Conservation (phyloP, 176 grass and related monocot species). For the barley (Hordeum vulgare) region DNA sequence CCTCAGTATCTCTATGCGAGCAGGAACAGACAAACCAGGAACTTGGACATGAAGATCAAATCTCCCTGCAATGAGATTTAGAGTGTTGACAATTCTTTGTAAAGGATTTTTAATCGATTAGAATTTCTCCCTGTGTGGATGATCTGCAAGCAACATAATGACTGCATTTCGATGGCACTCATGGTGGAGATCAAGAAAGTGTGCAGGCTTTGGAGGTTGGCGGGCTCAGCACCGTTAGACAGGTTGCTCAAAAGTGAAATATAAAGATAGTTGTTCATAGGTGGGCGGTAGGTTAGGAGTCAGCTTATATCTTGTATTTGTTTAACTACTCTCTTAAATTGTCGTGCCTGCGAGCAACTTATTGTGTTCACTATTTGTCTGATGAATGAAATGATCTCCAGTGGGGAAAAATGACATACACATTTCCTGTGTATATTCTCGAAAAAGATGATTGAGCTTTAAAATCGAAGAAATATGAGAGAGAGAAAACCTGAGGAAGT, state of each 20-base stretch:
- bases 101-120: neutral
- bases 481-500: slow-evolving; percentile 69
- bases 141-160: neutral
- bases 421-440: neutral
- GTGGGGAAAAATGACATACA: neutral
- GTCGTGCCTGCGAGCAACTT: neutral
- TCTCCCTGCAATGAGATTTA: slow-evolving; percentile 44
- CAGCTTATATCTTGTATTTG: neutral
- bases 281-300: neutral
- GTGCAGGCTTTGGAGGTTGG: neutral
- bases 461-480: neutral
- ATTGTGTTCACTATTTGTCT: neutral
- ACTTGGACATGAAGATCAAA: slow-evolving; percentile 96
- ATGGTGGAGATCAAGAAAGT: neutral
- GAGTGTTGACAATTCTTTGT: neutral
- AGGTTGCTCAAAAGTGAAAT: neutral
- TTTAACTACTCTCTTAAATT: neutral
- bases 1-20: slow-evolving; percentile 65
- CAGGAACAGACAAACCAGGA: slow-evolving; percentile 55
- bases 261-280: neutral
- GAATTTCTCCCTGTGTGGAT: neutral
- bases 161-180: neutral
- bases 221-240: neutral
- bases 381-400: neutral
- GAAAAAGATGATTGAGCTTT: neutral